Evolutionary conservation across 345 rosid species (phyloP).

Genomic region (Barbarea vulgaris): DNA sequence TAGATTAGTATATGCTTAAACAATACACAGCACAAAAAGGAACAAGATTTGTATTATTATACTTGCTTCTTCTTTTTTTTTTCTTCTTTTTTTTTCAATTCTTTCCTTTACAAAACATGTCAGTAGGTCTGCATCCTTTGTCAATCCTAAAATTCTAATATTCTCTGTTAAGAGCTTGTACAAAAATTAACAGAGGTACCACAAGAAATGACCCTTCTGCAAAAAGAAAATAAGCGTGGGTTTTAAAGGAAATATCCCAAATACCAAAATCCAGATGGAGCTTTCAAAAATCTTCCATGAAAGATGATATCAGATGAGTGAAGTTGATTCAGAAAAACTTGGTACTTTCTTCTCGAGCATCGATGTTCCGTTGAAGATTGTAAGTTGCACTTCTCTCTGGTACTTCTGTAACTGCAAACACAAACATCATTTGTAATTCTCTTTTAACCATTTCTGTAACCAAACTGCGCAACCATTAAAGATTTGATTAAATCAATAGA

Average conservation of each 20-base stretch:
- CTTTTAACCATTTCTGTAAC: background rate
- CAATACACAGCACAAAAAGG: background rate
- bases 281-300: constrained; percentile 1
- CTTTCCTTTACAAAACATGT: constrained; percentile 28
- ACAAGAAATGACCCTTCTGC: constrained; percentile 31
- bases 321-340: constrained; percentile 18
- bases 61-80: constrained; percentile 1
- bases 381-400: constrained; percentile 70
- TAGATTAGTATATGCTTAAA: background rate
- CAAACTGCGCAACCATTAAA: background rate
- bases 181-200: constrained; percentile 32
- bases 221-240: constrained; percentile 5
- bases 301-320: constrained; percentile 10
- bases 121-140: constrained; percentile 6
- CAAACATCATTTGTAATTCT: constrained; percentile 11
- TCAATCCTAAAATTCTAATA: constrained; percentile 27
- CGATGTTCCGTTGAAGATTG: constrained; percentile 82
- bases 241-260: background rate
- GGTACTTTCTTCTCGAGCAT: constrained; percentile 85
- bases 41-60: background rate
- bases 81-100: background rate
- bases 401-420: constrained; percentile 60
- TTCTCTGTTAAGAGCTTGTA: constrained; percentile 23
- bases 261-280: constrained; percentile 11
- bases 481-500: background rate